Evolutionary conservation across 805 yeast species (phyloP).

Genomic region (Cyberlindnera misumaiensis): DNA sequence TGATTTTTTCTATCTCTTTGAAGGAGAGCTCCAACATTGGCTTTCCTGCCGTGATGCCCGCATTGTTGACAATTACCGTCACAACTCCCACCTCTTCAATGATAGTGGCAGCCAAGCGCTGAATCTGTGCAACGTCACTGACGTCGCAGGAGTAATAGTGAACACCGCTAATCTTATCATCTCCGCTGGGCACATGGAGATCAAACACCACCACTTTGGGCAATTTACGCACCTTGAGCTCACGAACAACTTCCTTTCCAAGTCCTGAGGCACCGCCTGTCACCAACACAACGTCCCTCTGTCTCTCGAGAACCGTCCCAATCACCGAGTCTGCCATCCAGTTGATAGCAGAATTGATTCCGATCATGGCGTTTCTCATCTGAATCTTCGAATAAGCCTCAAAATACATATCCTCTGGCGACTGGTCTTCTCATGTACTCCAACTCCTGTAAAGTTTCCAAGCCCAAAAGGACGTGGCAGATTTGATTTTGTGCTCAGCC

Average conservation of each 20-base stretch:
- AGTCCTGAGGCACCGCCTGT: conserved; percentile 86
- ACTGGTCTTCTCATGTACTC: neutral
- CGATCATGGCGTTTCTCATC: conserved; percentile 8
- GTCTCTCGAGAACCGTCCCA: conserved; percentile 48
- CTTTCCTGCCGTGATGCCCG: conserved; percentile 65
- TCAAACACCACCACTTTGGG: conserved; percentile 62
- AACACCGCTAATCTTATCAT: conserved; percentile 32
- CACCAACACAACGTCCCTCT: conserved; percentile 56
- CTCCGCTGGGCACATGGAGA: conserved; percentile 28
- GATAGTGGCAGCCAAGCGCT: conserved; percentile 33
- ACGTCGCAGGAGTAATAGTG: conserved; percentile 67
- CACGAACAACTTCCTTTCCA: conserved; percentile 55
- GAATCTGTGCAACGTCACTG: conserved; percentile 41
- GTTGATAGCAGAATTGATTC: conserved; percentile 6
- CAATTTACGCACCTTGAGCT: conserved; percentile 37
- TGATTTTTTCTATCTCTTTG: conserved; percentile 53
- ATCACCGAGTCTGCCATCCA: conserved; percentile 31
- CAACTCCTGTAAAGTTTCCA: too few species aligned
- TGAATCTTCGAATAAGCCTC: conserved; percentile 16
- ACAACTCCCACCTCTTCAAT: conserved; percentile 46
- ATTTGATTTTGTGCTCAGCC: neutral
- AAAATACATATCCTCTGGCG: conserved; percentile 4
- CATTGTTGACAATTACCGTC: conserved; percentile 75
- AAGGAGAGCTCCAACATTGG: conserved; percentile 45
- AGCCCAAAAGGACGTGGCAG: too few species aligned